A percentile compares a stretch with the other conserved stretches of the same genome.
These are phyloP conservation scores for Williopsis jadinii DNA, from an alignment of 1,139 yeast species.

Conservation along the genomic window DNA sequence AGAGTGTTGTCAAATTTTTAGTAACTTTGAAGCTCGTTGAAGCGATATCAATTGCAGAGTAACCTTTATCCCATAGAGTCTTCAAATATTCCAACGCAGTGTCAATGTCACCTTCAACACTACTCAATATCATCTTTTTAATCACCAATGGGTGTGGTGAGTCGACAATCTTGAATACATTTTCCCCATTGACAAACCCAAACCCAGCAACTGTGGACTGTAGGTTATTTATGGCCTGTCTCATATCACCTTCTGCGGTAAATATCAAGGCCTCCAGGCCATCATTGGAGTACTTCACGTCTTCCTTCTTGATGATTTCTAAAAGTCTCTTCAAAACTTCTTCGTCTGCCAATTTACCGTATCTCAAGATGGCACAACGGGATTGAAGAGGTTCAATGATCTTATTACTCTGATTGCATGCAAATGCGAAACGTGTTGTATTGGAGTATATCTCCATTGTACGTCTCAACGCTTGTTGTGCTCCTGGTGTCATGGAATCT, in stretches of 20 bases:
- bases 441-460: slow-evolving; percentile 95
- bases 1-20: slow-evolving; percentile 62
- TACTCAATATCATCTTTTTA: slow-evolving; percentile 62
- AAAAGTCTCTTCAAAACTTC: slow-evolving; percentile 75
- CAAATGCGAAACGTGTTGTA: slow-evolving; percentile 95
- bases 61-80: slow-evolving; percentile 79
- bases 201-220: slow-evolving; percentile 95
- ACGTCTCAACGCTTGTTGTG: slow-evolving; percentile 94
- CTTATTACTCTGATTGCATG: slow-evolving; percentile 90
- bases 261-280: slow-evolving; percentile 93
- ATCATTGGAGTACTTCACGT: slow-evolving; percentile 76
- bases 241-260: slow-evolving; percentile 98
- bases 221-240: slow-evolving; percentile 91
- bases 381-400: slow-evolving; percentile 96
- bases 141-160: slow-evolving; percentile 92
- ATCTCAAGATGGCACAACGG: slow-evolving; percentile 91
- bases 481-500: slow-evolving; percentile 98
- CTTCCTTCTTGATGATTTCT: slow-evolving; percentile 63
- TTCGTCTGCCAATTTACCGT: slow-evolving; percentile 72
- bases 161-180: slow-evolving; percentile 92
- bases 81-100: slow-evolving; percentile 58
- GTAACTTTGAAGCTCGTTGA: slow-evolving; percentile 87
- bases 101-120: slow-evolving; percentile 51
- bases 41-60: slow-evolving; percentile 88
- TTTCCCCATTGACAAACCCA: slow-evolving; percentile 80